A percentile compares a stretch with the other conserved stretches of the same genome.
Evolutionary conservation across 345 rosid genomes (phyloP).

Genomic region (Tarenaya hassleriana): DNA sequence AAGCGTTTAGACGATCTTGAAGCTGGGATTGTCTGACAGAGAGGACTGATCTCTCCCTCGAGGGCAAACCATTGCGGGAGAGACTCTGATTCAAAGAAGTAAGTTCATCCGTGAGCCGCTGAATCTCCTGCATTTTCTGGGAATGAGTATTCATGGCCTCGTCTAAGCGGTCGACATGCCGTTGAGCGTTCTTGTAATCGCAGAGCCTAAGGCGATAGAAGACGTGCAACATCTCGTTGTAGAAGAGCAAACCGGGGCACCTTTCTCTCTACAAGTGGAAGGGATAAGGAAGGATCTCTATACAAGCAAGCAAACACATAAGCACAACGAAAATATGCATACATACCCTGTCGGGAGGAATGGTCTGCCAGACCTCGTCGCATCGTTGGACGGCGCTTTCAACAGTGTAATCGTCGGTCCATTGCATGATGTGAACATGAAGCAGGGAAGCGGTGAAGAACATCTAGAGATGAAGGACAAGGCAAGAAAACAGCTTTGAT

Average conservation of each 20-base stretch:
- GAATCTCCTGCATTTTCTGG: constrained; percentile 41
- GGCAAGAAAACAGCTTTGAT: neutral
- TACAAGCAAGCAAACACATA: constrained; percentile 2
- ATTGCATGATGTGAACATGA: constrained; percentile 92
- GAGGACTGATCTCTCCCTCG: constrained; percentile 56
- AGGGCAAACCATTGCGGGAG: constrained; percentile 51
- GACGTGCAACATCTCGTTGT: constrained; percentile 82
- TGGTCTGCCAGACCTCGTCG: constrained; percentile 64
- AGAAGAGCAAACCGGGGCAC: constrained; percentile 77
- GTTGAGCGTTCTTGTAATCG: constrained; percentile 84
- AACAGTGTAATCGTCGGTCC: constrained; percentile 66
- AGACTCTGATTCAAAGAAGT: constrained; percentile 62
- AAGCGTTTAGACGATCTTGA: constrained; percentile 43
- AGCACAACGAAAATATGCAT: neutral
- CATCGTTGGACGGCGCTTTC: constrained; percentile 62
- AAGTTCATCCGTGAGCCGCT: constrained; percentile 55
- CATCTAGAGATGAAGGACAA: constrained; percentile 41
- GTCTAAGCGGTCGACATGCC: constrained; percentile 85
- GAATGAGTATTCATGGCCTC: constrained; percentile 74
- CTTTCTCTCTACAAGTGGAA: constrained; percentile 44
- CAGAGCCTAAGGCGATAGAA: constrained; percentile 78
- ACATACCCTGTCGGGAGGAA: constrained; percentile 64
- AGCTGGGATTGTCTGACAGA: constrained; percentile 45
- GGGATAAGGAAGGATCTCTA: constrained; percentile 9
- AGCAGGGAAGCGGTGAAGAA: constrained; percentile 80